These are phyloP conservation scores for Nemania abortiva DNA, from an alignment of 2,329 filamentous ascomycete species.

Conservation along the genomic window DNA sequence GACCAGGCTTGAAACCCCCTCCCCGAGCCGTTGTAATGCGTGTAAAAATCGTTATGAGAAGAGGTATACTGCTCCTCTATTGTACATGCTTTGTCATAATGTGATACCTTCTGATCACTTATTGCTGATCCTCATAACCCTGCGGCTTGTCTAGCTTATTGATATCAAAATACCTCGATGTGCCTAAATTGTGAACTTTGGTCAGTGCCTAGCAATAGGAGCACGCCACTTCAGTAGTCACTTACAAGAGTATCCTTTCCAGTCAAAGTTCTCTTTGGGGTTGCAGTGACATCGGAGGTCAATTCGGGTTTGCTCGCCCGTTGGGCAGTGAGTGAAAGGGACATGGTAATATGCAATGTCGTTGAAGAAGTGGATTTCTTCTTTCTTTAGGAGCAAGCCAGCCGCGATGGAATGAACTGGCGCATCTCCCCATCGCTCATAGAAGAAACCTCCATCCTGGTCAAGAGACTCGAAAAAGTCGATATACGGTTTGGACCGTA, in stretches of 20 bases:
- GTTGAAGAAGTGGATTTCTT: conserved; percentile 98
- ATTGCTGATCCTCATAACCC: conserved; percentile 78
- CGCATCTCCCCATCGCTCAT: conserved; percentile 97
- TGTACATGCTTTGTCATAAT: conserved; percentile 37
- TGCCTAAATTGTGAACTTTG: conserved; percentile 66
- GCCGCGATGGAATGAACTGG: conserved; percentile 98
- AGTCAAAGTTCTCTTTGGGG: conserved; percentile 97
- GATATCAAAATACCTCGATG: conserved; percentile 85
- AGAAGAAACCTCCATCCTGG: conserved; percentile 95
- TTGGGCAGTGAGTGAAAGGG: conserved; percentile 97
- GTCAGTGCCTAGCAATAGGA: conserved; percentile 15
- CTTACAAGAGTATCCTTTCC: conserved; percentile 98
- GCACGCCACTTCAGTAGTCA: neutral
- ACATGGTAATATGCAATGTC: conserved; percentile 99
- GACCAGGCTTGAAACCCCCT: conserved; percentile 36
- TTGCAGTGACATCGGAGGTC: conserved; percentile 95
- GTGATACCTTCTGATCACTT: conserved; percentile 23
- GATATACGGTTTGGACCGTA: conserved; percentile 86
- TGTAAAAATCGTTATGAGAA: conserved; percentile 42
- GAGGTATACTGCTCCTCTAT: conserved; percentile 39
- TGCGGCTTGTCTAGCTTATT: conserved; percentile 85
- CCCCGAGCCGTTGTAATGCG: conserved; percentile 38
- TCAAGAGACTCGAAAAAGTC: conserved; percentile 94
- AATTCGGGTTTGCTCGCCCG: conserved; percentile 83
- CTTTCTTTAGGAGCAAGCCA: conserved; percentile 85